These are phyloP conservation scores for Morella rubra DNA, from an alignment of 306 rosid genomes.

Conservation along the genomic window DNA sequence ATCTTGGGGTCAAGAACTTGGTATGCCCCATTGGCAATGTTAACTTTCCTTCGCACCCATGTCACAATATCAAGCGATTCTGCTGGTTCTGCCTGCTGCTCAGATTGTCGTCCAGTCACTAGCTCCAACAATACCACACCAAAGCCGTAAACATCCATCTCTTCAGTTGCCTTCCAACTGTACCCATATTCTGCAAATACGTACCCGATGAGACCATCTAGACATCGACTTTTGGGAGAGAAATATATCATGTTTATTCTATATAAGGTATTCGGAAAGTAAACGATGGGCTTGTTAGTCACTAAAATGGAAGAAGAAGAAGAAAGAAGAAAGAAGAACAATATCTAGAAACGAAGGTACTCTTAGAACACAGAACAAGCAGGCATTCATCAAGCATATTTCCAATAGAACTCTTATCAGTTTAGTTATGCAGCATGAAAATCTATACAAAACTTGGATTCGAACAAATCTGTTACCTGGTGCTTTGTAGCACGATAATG, in stretches of 20 bases:
- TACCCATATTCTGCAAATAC: slow-evolving; percentile 73
- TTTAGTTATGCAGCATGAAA: not conserved
- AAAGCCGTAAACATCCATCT: slow-evolving; percentile 81
- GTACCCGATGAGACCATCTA: slow-evolving; percentile 10
- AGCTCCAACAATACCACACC: slow-evolving; percentile 92
- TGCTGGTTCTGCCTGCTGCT: slow-evolving; percentile 38
- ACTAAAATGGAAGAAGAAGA: not conserved
- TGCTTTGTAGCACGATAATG: slow-evolving; percentile 78
- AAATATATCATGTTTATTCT: not conserved
- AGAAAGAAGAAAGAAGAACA: not conserved
- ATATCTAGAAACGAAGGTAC: not conserved
- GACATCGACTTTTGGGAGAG: not conserved
- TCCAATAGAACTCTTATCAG: not conserved
- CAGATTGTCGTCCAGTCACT: slow-evolving; percentile 79
- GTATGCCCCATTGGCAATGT: slow-evolving; percentile 63
- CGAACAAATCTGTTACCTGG: slow-evolving; percentile 58
- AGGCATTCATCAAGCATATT: not conserved
- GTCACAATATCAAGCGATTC: slow-evolving; percentile 75
- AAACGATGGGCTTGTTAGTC: too few species aligned
- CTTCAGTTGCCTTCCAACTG: slow-evolving; percentile 69
- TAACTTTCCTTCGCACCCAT: slow-evolving; percentile 96
- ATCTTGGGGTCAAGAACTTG: slow-evolving; percentile 79
- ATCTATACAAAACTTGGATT: not conserved
- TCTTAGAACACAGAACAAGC: not conserved
- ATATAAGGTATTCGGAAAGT: too few species aligned